Evolutionary conservation across 352 stramenopile genomes (phyloP), one percentile per base, ranked within the genome.

Genomic region (Phytophthora foliorum): DNA sequence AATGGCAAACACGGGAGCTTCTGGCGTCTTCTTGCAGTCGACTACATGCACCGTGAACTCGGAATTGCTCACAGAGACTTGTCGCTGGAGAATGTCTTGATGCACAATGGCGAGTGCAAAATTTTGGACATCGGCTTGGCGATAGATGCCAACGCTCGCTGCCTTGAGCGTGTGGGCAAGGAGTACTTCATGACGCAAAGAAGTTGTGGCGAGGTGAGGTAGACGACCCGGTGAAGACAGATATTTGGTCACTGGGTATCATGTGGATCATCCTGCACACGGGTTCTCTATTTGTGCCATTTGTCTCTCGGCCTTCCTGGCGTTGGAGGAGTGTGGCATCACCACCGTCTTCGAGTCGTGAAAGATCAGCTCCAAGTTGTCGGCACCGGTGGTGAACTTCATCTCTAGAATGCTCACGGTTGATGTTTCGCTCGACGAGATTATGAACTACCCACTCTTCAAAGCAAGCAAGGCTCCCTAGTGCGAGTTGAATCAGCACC

Each of bases 191-290:
- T 83, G 76, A 71, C 73, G 21, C 77, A n/a, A 66, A 4, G 79
- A 85, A 56, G 72, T 83, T 14, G 64, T 85, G 6, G 58, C 69
- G 13, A 48, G n/a, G 62, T 3, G 32, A 51, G 3, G 32, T 31
- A 13, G 85, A 88, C 67, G 72, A 88, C 51, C 76, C 79, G 0
- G 49, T 58, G n/a, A 74, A 68, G 29, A 75, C 77, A 9, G 80
- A 88, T 22, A 65, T 86, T 27, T 88, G 80, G 80, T 88, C 80
- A 2, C 50, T 88, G 1, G 76, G 80, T 7, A 72, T 84, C 52
- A 76, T 86, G 52, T 64, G 84, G 22, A 86, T 85, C 64, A 72
- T 86, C 48, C 68, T 88, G 64, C 67, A 85, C 22, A 80, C 72
- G 22, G 74, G 77, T 0, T 82, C 78, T 8, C 69, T n/a, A n/a